A percentile compares a stretch with the other conserved stretches of the same genome.
These are phyloP conservation scores for Microsporum ferrugineum DNA, from an alignment of 2,329 filamentous ascomycete species.

Conservation along the genomic window DNA sequence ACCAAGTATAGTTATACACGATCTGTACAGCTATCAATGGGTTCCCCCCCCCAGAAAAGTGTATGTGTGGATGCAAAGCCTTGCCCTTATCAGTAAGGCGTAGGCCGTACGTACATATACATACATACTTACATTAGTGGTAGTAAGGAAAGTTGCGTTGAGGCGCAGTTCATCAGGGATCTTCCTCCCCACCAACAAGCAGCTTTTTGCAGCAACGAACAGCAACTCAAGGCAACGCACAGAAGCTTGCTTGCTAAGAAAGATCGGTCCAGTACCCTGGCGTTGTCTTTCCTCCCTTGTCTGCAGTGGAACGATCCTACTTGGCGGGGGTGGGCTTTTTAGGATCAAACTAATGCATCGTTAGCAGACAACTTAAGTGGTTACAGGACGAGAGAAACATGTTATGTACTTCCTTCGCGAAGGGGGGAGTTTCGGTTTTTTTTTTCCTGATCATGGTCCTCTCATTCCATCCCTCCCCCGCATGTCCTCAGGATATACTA, in stretches of 20 bases:
- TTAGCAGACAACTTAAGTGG: not conserved
- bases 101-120: not conserved
- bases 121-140: not conserved
- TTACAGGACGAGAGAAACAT: not conserved
- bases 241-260: slow-evolving; percentile 2
- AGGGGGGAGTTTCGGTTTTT: not conserved
- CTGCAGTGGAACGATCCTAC: slow-evolving; percentile 1
- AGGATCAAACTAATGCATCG: slow-evolving; percentile 4
- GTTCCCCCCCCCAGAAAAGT: too few species aligned
- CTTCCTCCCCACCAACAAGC: not conserved
- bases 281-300: not conserved
- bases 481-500: not conserved
- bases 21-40: not conserved
- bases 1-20: not conserved
- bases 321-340: not conserved
- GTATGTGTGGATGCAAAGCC: not conserved
- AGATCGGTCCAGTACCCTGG: slow-evolving; percentile 1
- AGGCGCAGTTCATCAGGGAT: not conserved
- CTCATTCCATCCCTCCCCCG: not conserved
- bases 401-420: not conserved
- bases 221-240: not conserved
- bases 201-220: not conserved
- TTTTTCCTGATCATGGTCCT: not conserved
- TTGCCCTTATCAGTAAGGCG: not conserved
- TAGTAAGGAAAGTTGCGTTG: not conserved